Evolutionary conservation across 257 asterid species (phyloP).

Genomic region (Asclepias syriaca): DNA sequence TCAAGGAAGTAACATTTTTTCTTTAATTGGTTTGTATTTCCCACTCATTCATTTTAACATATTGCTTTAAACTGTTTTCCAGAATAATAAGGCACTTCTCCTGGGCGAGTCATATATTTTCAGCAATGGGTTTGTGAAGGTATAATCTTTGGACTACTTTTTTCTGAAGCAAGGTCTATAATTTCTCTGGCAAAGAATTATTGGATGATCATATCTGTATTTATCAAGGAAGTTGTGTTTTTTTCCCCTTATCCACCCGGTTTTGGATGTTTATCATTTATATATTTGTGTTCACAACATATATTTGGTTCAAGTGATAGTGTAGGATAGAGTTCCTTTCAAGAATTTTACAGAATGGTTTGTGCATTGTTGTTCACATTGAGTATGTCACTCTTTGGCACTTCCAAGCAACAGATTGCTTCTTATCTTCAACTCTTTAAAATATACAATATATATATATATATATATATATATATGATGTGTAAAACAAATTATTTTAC

Average conservation of each 20-base stretch:
- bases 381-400: neutral
- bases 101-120: slow-evolving; percentile 87
- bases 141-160: slow-evolving; percentile 23
- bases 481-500: neutral
- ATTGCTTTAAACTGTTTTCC: slow-evolving; percentile 31
- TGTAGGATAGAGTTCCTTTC: neutral
- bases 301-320: neutral
- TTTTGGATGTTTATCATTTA: neutral
- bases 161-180: neutral
- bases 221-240: neutral
- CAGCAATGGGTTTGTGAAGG: slow-evolving; percentile 77
- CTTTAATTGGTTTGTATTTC: slow-evolving; percentile 5
- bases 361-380: neutral
- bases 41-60: neutral
- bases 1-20: neutral
- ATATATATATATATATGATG: neutral
- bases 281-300: neutral
- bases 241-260: neutral
- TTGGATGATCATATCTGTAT: neutral
- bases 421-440: neutral
- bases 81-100: slow-evolving; percentile 69
- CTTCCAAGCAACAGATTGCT: neutral
- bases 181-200: neutral
- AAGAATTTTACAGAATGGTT: neutral
- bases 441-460: no score